These are phyloP conservation scores for Elongisporangium anandrum DNA, from an alignment of 352 stramenopile species.

Conservation along the genomic window DNA sequence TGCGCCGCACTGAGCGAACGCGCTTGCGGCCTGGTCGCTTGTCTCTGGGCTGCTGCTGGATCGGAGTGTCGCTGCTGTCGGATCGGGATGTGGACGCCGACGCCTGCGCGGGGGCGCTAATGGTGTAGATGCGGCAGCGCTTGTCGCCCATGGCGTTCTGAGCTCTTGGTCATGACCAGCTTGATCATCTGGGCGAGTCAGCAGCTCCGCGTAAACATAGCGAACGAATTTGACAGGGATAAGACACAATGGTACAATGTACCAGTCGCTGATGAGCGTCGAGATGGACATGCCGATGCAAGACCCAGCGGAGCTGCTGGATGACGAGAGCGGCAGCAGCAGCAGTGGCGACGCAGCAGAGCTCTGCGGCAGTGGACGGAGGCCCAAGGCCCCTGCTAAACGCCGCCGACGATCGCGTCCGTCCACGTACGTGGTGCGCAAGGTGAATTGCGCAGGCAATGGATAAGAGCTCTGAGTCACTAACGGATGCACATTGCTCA, in stretches of 20 bases:
- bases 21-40: neutral
- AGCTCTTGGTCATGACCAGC: neutral
- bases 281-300: neutral
- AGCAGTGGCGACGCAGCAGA: neutral
- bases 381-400: neutral
- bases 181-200: neutral
- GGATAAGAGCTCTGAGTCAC: neutral
- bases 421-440: neutral
- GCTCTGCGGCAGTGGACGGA: neutral
- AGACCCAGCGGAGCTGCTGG: no score
- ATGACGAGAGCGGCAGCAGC: neutral
- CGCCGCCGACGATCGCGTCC: neutral
- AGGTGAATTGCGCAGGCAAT: constrained; percentile 6
- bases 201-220: neutral
- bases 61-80: neutral
- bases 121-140: neutral
- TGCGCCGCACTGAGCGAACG: neutral
- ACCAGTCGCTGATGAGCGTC: neutral
- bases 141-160: neutral
- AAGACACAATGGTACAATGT: neutral
- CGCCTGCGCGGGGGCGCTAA: neutral
- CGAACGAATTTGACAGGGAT: no score
- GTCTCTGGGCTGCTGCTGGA: no score
- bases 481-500: constrained; percentile 1
- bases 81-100: neutral